A percentile compares a stretch with the other conserved stretches of the same genome.
Conservation (phyloP, 208 protist species). For the Leptomonas pyrrhocoris region DNA sequence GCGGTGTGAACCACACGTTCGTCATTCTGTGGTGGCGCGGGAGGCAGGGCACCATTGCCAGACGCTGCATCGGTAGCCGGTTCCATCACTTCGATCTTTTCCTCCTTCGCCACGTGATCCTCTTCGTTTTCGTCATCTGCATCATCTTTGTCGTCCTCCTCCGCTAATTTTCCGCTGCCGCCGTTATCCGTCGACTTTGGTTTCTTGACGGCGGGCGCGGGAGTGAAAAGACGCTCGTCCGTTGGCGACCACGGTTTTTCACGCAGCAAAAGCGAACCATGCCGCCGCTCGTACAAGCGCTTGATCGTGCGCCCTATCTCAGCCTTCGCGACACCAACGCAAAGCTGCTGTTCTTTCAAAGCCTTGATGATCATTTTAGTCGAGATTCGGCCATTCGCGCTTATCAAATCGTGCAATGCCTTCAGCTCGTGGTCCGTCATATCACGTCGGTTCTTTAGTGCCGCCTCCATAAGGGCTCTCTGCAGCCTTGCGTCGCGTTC, state of each 20-base stretch:
- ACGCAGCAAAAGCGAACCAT: conserved; percentile 60
- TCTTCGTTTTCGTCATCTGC: conserved; percentile 12
- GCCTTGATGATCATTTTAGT: conserved; percentile 52
- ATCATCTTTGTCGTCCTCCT: conserved; percentile 15
- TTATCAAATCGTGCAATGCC: conserved; percentile 61
- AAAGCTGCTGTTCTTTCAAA: conserved; percentile 62
- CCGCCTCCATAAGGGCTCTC: conserved; percentile 51
- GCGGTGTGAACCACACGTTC: conserved; percentile 4
- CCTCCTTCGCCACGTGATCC: conserved; percentile 2
- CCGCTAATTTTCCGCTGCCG: not conserved
- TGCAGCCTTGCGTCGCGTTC: conserved; percentile 42
- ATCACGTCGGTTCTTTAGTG: conserved; percentile 65
- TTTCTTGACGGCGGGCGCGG: conserved; percentile 19
- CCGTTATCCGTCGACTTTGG: not conserved
- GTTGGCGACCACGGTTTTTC: conserved; percentile 61
- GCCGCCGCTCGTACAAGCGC: conserved; percentile 76
- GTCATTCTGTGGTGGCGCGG: not conserved
- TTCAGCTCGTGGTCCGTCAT: conserved; percentile 75
- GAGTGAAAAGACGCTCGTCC: conserved; percentile 74
- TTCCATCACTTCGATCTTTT: conserved; percentile 1
- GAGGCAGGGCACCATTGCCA: not conserved
- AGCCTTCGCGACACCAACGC: conserved; percentile 59
- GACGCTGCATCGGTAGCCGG: not conserved
- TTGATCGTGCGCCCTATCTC: conserved; percentile 75
- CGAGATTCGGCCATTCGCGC: conserved; percentile 56